Evolutionary conservation across 768 basidiomycete genomes (phyloP).

Genomic region (Kwoniella sp.): DNA sequence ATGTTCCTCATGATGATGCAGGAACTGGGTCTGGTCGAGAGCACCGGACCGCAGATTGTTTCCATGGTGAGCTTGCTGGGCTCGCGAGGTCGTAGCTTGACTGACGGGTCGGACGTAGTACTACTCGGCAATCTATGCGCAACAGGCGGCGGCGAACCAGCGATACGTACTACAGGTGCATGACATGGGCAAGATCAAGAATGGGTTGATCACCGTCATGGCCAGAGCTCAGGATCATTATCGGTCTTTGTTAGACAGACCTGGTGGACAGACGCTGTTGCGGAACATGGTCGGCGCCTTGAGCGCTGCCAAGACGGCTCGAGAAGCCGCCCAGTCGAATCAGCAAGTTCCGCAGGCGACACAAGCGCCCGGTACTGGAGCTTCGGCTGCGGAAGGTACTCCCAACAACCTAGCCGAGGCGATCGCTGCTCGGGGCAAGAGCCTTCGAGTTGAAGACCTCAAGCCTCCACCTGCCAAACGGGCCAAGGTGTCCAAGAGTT

Average conservation of each 20-base stretch:
- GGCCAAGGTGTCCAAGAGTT: conserved; percentile 8
- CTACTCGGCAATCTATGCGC: conserved; percentile 10
- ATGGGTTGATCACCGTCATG: conserved; percentile 2
- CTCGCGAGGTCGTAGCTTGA: background rate
- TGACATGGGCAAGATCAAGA: conserved; percentile 6
- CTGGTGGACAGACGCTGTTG: conserved; percentile 3
- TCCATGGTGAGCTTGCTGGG: conserved; percentile 4
- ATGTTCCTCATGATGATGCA: conserved; percentile 27
- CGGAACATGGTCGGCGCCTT: background rate
- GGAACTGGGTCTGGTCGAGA: conserved; percentile 12
- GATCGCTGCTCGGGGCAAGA: conserved; percentile 28
- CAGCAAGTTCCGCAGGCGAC: background rate
- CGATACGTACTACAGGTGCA: conserved; percentile 10
- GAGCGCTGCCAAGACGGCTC: background rate
- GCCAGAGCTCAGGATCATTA: conserved; percentile 4
- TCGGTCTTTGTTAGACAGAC: conserved; percentile 1
- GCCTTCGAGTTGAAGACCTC: conserved; percentile 40
- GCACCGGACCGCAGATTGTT: conserved; percentile 6
- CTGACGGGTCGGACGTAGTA: conserved; percentile 5
- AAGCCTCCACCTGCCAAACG: conserved; percentile 40
- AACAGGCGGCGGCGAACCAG: background rate
- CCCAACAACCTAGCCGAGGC: conserved; percentile 12
- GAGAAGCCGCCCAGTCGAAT: background rate
- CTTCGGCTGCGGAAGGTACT: background rate
- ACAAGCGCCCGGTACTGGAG: background rate